Conservation (phyloP, 176 grass and related monocot genomes). For the Oryza rufipogon region DNA sequence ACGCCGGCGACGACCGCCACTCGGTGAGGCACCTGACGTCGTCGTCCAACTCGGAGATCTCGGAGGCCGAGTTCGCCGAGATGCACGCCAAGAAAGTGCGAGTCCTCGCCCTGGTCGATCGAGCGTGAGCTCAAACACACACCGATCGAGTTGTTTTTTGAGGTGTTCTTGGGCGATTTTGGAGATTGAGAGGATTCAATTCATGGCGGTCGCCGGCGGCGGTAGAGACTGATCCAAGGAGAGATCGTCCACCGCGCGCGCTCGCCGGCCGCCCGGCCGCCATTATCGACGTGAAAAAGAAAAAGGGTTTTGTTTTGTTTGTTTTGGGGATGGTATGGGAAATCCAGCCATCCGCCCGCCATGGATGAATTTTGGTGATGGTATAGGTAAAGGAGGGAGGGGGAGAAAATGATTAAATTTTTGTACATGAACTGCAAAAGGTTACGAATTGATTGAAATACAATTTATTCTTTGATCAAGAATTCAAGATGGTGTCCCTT, state of each 20-base stretch:
- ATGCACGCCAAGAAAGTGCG: conserved; percentile 51
- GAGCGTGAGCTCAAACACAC: background rate
- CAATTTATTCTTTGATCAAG: background rate
- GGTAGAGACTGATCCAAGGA: conserved; percentile 49
- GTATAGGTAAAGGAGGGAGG: background rate
- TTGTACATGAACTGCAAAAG: conserved; percentile 35
- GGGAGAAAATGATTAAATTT: background rate
- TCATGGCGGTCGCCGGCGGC: background rate
- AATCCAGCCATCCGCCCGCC: conserved; percentile 38
- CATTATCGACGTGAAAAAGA: background rate
- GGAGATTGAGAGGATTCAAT: background rate
- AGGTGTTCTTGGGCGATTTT: conserved; percentile 5
- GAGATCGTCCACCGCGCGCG: conserved; percentile 50
- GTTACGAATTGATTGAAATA: background rate
- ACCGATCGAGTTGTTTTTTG: conserved; percentile 18
- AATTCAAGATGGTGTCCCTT: background rate
- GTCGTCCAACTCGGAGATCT: conserved; percentile 53
- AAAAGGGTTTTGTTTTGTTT: background rate
- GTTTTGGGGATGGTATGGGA: conserved; percentile 32
- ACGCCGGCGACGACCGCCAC: conserved; percentile 38
- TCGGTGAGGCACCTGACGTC: conserved; percentile 60
- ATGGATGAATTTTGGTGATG: background rate
- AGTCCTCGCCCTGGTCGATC: background rate
- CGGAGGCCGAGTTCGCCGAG: conserved; percentile 48
- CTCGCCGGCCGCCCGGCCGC: background rate